Evolutionary conservation across 2,329 filamentous ascomycete species (phyloP).

Genomic region (Xylaria sp.): DNA sequence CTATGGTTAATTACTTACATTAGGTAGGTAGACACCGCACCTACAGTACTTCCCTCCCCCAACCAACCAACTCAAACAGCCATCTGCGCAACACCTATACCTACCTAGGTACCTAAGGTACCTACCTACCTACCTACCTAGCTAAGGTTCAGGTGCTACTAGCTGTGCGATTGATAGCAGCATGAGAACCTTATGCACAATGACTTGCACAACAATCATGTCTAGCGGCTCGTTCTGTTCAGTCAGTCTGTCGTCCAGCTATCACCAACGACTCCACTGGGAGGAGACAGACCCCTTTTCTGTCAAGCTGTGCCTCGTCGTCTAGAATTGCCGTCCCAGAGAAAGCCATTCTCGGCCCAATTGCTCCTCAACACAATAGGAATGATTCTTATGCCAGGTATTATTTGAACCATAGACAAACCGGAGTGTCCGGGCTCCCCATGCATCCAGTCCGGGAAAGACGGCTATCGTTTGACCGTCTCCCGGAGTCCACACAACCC

Average conservation of each 20-base stretch:
- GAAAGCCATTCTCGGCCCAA: too few relatives aligned
- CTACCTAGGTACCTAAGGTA: neutral
- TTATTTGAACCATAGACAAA: neutral
- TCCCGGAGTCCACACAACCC: neutral
- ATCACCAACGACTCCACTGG: neutral
- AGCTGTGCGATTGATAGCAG: too few relatives aligned
- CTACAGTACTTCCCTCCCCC: too few relatives aligned
- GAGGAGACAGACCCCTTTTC: neutral
- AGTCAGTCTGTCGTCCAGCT: too few relatives aligned
- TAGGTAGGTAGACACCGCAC: too few relatives aligned
- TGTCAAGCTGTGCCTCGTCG: neutral
- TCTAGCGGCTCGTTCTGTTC: too few relatives aligned
- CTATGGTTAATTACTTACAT: too few relatives aligned
- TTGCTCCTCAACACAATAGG: neutral
- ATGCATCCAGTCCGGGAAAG: slow-evolving; percentile 10
- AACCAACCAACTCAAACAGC: too few relatives aligned
- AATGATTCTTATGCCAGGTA: neutral
- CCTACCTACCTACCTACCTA: neutral
- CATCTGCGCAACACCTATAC: too few relatives aligned
- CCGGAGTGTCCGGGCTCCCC: neutral
- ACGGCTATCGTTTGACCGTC: slow-evolving; percentile 8
- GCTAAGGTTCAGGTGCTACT: too few relatives aligned
- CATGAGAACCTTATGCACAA: too few relatives aligned
- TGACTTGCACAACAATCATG: too few relatives aligned
- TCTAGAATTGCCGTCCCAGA: neutral